Evolutionary conservation across 139 green algal genomes (phyloP).

Genomic region (Chlorokybus atmophyticus): DNA sequence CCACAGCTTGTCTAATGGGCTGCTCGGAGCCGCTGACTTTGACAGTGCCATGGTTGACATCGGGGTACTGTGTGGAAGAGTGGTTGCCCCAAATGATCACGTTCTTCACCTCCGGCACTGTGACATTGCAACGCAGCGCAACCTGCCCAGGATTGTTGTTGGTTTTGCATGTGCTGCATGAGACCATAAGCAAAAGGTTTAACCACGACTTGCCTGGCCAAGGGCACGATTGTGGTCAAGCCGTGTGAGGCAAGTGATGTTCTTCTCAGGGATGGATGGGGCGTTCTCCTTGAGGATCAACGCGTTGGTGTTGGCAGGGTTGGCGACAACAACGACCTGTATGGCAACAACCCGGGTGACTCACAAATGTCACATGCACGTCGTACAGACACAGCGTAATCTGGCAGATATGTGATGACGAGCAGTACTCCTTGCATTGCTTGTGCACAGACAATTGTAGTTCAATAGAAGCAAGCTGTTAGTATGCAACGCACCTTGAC

Average conservation of each 20-base stretch:
- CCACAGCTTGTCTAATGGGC: constrained; percentile 44
- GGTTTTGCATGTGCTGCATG: too few species aligned
- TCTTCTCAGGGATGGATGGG: constrained; percentile 61
- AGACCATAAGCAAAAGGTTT: too few species aligned
- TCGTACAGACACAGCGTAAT: neutral
- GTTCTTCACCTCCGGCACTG: constrained; percentile 69
- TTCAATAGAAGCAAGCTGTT: neutral
- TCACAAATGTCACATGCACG: neutral
- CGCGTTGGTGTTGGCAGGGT: constrained; percentile 91
- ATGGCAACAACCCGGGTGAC: neutral
- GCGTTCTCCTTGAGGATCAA: constrained; percentile 72
- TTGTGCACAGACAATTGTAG: neutral
- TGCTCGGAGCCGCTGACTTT: constrained; percentile 38
- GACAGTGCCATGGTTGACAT: constrained; percentile 75
- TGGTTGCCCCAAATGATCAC: constrained; percentile 98
- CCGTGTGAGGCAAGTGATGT: constrained; percentile 84
- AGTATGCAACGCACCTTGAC: constrained; percentile 41
- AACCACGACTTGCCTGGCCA: constrained; percentile 55
- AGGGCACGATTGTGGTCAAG: constrained; percentile 93
- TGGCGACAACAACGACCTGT: constrained; percentile 88
- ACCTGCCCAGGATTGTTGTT: too few species aligned
- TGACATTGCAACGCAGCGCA: constrained; percentile 42
- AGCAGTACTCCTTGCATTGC: neutral
- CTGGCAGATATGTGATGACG: neutral
- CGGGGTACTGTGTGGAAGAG: constrained; percentile 81